Conservation (phyloP, 2,329 filamentous ascomycete genomes). For the Epichloe typhina region DNA sequence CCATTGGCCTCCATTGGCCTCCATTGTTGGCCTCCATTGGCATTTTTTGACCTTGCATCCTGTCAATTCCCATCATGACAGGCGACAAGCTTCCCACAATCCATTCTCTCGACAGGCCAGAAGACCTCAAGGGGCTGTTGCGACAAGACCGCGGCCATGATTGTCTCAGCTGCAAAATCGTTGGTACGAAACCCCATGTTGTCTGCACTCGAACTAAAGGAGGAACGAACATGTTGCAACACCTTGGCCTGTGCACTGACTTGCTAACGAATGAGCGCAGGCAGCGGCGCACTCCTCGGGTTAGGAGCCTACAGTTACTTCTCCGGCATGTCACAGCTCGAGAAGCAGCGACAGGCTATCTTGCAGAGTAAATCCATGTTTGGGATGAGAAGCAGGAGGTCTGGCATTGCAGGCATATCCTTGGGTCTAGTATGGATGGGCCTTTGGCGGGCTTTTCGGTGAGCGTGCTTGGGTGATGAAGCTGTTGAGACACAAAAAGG, state of each 20-base stretch:
- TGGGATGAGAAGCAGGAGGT: constrained; percentile 55
- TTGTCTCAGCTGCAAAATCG: constrained; percentile 56
- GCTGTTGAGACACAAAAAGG: neutral
- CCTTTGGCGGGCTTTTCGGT: constrained; percentile 52
- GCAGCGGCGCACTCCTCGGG: constrained; percentile 61
- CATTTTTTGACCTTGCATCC: neutral
- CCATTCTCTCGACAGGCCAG: constrained; percentile 43
- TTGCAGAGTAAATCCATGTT: constrained; percentile 56
- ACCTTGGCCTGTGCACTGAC: no score
- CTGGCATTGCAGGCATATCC: constrained; percentile 56
- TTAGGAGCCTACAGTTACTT: constrained; percentile 67
- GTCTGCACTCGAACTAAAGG: neutral
- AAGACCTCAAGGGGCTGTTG: constrained; percentile 45
- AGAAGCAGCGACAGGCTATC: constrained; percentile 51
- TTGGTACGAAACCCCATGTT: constrained; percentile 39
- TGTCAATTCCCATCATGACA: constrained; percentile 13
- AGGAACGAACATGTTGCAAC: neutral
- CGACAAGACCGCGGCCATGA: constrained; percentile 47
- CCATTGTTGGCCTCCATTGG: no score
- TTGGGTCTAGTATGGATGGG: constrained; percentile 56
- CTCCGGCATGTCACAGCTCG: constrained; percentile 59
- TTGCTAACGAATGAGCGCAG: constrained; percentile 26
- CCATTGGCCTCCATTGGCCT: neutral
- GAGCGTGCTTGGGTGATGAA: constrained; percentile 10
- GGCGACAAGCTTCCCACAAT: constrained; percentile 34